Evolutionary conservation across 2,329 filamentous ascomycete genomes (phyloP), one percentile per base, ranked within the genome.

Genomic region (Aspergillus fumigatiaffinis): DNA sequence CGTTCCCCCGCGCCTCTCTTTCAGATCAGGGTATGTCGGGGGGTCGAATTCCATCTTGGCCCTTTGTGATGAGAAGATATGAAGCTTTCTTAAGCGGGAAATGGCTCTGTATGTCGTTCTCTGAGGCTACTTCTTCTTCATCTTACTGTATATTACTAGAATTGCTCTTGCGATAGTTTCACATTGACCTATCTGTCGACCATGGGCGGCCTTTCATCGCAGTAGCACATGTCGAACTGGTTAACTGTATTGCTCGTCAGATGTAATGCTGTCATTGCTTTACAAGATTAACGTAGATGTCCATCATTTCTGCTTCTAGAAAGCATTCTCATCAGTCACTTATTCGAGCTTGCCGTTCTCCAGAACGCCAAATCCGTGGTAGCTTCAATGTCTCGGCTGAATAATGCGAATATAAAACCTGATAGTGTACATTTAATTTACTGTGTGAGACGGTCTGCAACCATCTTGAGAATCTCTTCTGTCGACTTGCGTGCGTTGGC

Each of bases 381-480:
- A 32, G 5, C 41, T 42, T 32, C 49, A 50, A 48, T 38, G 32
- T 17, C 32, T 35, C 14, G 6, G 32, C 20, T 47, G 44, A 26
- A 42, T 10, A 49, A 41, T 8, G 28, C 28, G 26, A 38, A 53
- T 17, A 46, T n/a, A 23, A 20, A 41, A n/a, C 6, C 17, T 21
- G 44, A 10, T 29, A 51, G n/a, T 55, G 23, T 38, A 50, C 28
- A 44, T 21, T 17, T 17, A 9, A 41, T 52, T 52, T 23, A 53
- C 54, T 65, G 58, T 42, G 53, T 55, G 49, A 65, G 60, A 60
- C 59, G 68, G 52, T 79, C 82, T 1, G 89, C 88, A 23, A 95
- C 92, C 61, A 92, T 74, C 77, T 89, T 90, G 66, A 99, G 72
- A 17, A 97, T 82, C 72, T 96, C 91, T 75, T 96, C 92, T 0